A percentile compares a stretch with the other conserved stretches of the same genome.
Conservation (phyloP, 2,329 filamentous ascomycete species). For the Xylaria sp. region DNA sequence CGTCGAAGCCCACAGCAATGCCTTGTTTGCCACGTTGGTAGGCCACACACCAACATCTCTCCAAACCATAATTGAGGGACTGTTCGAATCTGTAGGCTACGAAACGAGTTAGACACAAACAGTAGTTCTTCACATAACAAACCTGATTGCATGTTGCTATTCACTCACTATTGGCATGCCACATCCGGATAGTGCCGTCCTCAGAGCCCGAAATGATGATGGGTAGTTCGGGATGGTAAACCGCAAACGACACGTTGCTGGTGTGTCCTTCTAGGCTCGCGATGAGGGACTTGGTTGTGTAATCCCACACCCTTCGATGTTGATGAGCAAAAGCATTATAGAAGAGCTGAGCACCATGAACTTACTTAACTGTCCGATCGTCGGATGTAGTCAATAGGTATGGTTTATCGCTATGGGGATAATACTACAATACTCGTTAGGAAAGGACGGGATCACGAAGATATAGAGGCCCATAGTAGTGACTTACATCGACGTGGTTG, state of each 20-base stretch:
- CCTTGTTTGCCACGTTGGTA: constrained; percentile 95
- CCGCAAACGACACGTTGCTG: constrained; percentile 97
- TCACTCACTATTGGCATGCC: constrained; percentile 85
- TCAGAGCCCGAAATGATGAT: constrained; percentile 98
- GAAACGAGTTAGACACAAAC: constrained; percentile 8
- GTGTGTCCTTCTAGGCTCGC: constrained; percentile 96
- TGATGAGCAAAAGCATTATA: background rate
- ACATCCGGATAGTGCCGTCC: constrained; percentile 96
- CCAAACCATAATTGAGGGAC: constrained; percentile 92
- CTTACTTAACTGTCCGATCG: constrained; percentile 85
- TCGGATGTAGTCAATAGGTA: constrained; percentile 97
- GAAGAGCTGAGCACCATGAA: background rate
- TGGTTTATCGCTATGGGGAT: constrained; percentile 73
- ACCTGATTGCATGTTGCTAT: background rate
- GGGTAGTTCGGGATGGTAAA: constrained; percentile 95
- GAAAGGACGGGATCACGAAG: background rate
- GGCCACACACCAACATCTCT: constrained; percentile 96
- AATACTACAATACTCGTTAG: constrained; percentile 55
- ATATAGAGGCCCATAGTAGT: background rate
- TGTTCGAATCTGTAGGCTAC: constrained; percentile 86
- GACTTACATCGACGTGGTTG: constrained; percentile 79
- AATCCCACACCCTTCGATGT: constrained; percentile 78
- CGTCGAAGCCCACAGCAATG: constrained; percentile 94
- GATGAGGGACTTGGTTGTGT: constrained; percentile 96
- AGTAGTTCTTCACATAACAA: background rate